Percentiles rank a stretch among this genome's conserved stretches.
These are phyloP conservation scores for Echinosophora koreensis DNA, from an alignment of 306 rosid species.

Conservation along the genomic window DNA sequence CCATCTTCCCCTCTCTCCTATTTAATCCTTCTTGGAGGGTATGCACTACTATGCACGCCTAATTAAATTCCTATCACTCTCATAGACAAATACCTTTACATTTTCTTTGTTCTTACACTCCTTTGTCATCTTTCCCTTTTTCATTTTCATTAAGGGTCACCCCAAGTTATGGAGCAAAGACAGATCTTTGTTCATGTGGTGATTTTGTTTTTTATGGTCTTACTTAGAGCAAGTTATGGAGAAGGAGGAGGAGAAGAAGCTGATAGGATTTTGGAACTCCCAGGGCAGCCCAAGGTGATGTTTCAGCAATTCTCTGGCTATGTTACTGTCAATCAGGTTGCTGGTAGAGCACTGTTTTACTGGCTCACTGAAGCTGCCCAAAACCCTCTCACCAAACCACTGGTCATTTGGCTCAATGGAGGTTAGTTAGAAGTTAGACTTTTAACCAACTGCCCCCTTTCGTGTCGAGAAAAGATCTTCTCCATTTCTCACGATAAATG, in stretches of 20 bases:
- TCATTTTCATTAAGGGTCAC: constrained; percentile 39
- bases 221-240: constrained; percentile 25
- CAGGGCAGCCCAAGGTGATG: constrained; percentile 86
- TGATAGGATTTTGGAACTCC: constrained; percentile 79
- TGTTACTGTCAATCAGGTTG: constrained; percentile 75
- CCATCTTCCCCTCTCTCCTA: constrained; percentile 56
- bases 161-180: constrained; percentile 52
- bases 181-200: constrained; percentile 55
- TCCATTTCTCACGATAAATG: too few relatives aligned
- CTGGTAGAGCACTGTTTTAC: constrained; percentile 95
- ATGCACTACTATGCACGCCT: constrained; percentile 44
- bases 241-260: constrained; percentile 57
- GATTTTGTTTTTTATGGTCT: constrained; percentile 46
- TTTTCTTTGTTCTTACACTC: neutral
- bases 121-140: constrained; percentile 30
- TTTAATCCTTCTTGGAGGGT: constrained; percentile 65
- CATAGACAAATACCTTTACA: constrained; percentile 50
- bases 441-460: too few relatives aligned
- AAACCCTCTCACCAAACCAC: constrained; percentile 68
- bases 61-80: constrained; percentile 46
- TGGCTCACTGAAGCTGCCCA: constrained; percentile 92
- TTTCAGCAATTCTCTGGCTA: constrained; percentile 93
- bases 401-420: constrained; percentile 98
- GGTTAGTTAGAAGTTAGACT: constrained; percentile 50
- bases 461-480: too few relatives aligned